Conservation (phyloP, 169 alveolate species). For the Besnoitia besnoiti region DNA sequence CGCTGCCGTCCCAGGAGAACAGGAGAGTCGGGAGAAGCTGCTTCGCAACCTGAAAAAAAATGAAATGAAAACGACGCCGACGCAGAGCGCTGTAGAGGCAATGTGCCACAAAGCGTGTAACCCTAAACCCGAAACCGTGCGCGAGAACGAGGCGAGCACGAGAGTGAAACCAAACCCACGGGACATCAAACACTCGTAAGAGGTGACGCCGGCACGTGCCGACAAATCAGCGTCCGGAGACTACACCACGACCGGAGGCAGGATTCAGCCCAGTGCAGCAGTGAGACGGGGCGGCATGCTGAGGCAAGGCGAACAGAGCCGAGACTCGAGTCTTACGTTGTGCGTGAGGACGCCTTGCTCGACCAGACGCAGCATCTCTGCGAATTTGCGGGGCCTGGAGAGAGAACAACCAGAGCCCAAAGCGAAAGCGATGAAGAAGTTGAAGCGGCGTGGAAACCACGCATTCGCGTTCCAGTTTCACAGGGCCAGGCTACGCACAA, state of each 20-base stretch:
- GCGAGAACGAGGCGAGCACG: neutral
- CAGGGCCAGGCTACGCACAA: no score
- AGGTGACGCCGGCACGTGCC: no score
- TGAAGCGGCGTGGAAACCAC: neutral
- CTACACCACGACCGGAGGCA: no score
- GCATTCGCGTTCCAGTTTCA: no score
- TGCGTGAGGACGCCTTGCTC: neutral
- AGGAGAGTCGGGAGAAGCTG: neutral
- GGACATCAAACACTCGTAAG: no score
- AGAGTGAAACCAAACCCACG: neutral
- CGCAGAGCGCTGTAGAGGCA: neutral
- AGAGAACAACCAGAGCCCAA: neutral
- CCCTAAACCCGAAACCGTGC: no score
- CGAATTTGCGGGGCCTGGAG: neutral
- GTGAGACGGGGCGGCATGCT: no score
- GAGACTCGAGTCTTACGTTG: neutral
- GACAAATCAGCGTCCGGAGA: no score
- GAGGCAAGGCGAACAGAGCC: no score
- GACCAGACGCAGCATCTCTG: conserved; percentile 17
- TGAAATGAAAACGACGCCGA: neutral
- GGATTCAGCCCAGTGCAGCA: no score
- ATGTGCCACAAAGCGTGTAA: no score
- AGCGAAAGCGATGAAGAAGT: neutral
- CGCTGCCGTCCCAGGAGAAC: neutral
- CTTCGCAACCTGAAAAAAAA: neutral